Evolutionary conservation across 345 rosid species (phyloP).

Genomic region (Gossypium mustelinum): DNA sequence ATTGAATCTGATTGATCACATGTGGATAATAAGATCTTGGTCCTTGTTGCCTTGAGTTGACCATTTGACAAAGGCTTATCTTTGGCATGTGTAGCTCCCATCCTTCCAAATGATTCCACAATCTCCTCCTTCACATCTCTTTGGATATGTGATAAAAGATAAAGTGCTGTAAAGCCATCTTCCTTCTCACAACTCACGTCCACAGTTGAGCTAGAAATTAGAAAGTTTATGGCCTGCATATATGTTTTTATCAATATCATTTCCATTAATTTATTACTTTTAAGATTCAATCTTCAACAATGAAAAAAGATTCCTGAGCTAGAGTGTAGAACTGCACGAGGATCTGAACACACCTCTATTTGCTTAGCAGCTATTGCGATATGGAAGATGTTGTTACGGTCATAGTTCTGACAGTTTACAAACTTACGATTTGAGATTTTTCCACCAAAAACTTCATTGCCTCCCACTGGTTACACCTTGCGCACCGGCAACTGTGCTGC

Average conservation of each 20-base stretch:
- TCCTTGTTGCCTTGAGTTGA: neutral
- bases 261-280: neutral
- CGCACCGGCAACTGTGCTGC: slow-evolving; percentile 5
- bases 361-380: slow-evolving; percentile 16
- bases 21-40: neutral
- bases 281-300: neutral
- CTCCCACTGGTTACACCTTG: neutral
- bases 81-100: neutral
- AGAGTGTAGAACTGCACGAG: too few species aligned
- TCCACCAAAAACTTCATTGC: neutral
- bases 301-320: neutral
- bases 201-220: slow-evolving; percentile 17
- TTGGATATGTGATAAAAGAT: slow-evolving; percentile 13
- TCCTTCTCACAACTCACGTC: slow-evolving; percentile 18
- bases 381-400: neutral
- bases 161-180: slow-evolving; percentile 23
- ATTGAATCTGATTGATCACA: neutral
- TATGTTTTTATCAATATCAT: neutral
- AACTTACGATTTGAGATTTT: slow-evolving; percentile 7
- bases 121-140: slow-evolving; percentile 25
- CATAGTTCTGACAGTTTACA: neutral
- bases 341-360: slow-evolving; percentile 19
- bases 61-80: neutral
- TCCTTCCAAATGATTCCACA: neutral
- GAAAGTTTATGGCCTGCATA: slow-evolving; percentile 22